A percentile compares a stretch with the other conserved stretches of the same genome.
phyloP scores from a whole-genome alignment of 805 yeast species.

The Suhomyces prunicola region DNA sequence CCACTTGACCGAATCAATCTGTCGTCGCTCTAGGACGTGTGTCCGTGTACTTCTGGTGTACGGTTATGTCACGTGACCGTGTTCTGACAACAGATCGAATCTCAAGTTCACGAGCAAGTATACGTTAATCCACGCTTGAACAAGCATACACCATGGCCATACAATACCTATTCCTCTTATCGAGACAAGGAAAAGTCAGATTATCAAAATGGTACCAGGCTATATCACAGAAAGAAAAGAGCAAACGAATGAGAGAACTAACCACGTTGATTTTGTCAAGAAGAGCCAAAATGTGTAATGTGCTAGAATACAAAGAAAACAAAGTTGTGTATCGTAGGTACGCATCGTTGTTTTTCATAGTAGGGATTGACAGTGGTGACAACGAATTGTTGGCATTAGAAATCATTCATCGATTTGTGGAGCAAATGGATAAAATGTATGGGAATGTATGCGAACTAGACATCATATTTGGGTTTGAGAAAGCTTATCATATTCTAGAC shows the following conservation, averaged over 20 bases:
- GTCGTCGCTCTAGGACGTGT: no score
- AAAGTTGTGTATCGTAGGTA: constrained; percentile 89
- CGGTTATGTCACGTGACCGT: not conserved
- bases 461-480: constrained; percentile 91
- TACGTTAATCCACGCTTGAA: not conserved
- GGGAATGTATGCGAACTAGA: constrained; percentile 97
- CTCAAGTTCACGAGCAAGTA: not conserved
- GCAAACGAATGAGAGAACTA: constrained; percentile 78
- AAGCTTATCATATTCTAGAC: constrained; percentile 88
- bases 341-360: constrained; percentile 87
- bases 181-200: constrained; percentile 94
- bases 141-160: constrained; percentile 54
- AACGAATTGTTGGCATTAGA: constrained; percentile 87
- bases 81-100: not conserved
- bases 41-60: not conserved
- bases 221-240: constrained; percentile 78
- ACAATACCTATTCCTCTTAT: constrained; percentile 74
- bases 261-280: constrained; percentile 82
- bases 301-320: constrained; percentile 77
- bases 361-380: constrained; percentile 78
- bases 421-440: constrained; percentile 92
- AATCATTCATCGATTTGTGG: constrained; percentile 88
- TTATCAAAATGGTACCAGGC: constrained; percentile 92
- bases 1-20: not conserved
- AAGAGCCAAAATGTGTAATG: constrained; percentile 93